Evolutionary conservation across 2,329 filamentous ascomycete genomes (phyloP).

Genomic region (Chalaropsis thielavioides): DNA sequence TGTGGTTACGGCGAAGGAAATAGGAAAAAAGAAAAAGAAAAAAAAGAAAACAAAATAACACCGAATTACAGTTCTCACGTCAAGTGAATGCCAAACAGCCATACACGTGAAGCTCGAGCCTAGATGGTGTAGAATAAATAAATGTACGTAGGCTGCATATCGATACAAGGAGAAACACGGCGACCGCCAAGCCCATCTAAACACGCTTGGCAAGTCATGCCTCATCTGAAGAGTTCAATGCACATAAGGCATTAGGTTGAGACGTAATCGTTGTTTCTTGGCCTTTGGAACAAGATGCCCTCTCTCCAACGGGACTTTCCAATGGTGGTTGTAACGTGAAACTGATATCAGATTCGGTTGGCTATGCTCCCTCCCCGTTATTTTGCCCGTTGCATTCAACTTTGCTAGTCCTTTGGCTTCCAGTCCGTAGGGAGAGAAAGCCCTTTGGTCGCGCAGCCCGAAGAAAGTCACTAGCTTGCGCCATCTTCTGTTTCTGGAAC

Average conservation of each 20-base stretch:
- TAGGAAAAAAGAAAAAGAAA: not conserved
- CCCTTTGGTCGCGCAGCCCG: not conserved
- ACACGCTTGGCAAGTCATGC: not conserved
- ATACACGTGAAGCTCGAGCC: not conserved
- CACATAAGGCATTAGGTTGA: not conserved
- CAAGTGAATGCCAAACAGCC: not conserved
- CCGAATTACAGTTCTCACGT: not conserved
- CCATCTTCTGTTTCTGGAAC: not conserved
- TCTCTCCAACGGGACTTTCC: not conserved
- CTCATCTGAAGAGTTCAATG: not conserved
- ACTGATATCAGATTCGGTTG: not conserved
- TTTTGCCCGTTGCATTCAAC: not conserved
- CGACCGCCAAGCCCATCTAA: not conserved
- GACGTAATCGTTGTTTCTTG: not conserved
- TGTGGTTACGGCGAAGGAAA: not conserved
- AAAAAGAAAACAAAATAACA: not conserved
- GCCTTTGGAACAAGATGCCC: not conserved
- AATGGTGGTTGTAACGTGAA: not conserved
- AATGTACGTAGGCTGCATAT: too few relatives aligned
- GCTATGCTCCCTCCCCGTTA: not conserved
- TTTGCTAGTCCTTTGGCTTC: not conserved
- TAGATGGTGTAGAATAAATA: not conserved
- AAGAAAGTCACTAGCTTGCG: not conserved
- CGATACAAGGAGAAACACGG: not conserved
- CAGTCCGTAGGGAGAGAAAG: not conserved